These are phyloP conservation scores for Xylariaceae sp. DNA, from an alignment of 2,329 filamentous ascomycete species.

Conservation along the genomic window DNA sequence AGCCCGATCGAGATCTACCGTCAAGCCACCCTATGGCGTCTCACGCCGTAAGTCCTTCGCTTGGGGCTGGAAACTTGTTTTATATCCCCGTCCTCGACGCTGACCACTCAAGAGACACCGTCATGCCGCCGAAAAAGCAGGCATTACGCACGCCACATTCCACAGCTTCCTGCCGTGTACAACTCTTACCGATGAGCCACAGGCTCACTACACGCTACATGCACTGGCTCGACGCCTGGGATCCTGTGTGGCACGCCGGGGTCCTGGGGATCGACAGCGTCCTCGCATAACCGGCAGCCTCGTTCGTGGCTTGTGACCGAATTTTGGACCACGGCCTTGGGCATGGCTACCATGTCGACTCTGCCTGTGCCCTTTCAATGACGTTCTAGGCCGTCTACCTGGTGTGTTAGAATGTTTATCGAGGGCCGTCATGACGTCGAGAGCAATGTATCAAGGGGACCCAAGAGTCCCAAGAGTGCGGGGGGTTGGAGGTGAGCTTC, in stretches of 20 bases:
- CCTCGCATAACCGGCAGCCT: constrained; percentile 13
- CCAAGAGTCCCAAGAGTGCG: too few relatives aligned
- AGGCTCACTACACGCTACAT: not conserved
- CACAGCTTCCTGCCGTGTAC: constrained; percentile 1
- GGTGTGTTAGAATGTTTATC: constrained; percentile 1
- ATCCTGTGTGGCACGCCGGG: constrained; percentile 6
- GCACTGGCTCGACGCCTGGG: not conserved
- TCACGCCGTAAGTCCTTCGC: not conserved
- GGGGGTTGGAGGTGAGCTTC: constrained; percentile 2
- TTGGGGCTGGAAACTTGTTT: constrained; percentile 15
- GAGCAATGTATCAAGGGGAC: constrained; percentile 12
- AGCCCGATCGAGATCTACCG: constrained; percentile 12
- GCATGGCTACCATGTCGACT: constrained; percentile 13
- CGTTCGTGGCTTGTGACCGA: constrained; percentile 19
- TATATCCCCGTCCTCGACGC: constrained; percentile 2
- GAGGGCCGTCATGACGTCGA: constrained; percentile 26
- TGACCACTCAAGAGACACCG: constrained; percentile 6
- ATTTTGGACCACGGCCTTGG: constrained; percentile 4
- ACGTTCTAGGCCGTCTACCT: constrained; percentile 17
- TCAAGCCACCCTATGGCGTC: constrained; percentile 1
- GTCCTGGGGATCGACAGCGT: constrained; percentile 12
- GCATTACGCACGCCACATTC: constrained; percentile 1
- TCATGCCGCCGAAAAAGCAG: not conserved
- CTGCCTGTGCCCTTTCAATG: constrained; percentile 16
- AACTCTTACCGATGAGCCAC: constrained; percentile 9